Conservation (phyloP, 2,329 filamentous ascomycete genomes). For the Nemania sp. region DNA sequence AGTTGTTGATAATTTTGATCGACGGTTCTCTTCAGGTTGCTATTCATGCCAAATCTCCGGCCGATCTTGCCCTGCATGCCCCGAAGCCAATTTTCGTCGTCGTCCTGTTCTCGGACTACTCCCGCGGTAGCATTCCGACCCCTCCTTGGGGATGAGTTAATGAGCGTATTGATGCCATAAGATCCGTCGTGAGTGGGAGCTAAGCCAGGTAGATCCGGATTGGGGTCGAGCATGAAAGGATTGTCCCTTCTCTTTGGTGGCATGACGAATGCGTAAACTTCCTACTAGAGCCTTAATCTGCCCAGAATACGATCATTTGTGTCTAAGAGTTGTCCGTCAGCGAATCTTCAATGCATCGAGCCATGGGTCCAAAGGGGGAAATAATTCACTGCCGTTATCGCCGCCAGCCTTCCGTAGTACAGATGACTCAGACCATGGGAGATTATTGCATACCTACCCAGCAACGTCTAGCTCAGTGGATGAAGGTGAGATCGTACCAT, state of each 20-base stretch:
- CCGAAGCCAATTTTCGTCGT: constrained; percentile 22
- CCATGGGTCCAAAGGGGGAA: not conserved
- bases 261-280: constrained; percentile 14
- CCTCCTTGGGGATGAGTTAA: constrained; percentile 29
- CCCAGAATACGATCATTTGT: not conserved
- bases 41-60: constrained; percentile 29
- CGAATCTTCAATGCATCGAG: not conserved
- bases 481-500: constrained; percentile 10
- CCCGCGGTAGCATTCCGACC: constrained; percentile 22
- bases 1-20: constrained; percentile 26
- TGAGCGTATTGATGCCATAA: constrained; percentile 38
- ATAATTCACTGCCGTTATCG: not conserved
- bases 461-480: not conserved
- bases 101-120: constrained; percentile 25
- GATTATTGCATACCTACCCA: not conserved
- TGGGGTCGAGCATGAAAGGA: not conserved
- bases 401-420: not conserved
- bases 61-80: constrained; percentile 6
- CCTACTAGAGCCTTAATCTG: not conserved
- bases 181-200: constrained; percentile 38
- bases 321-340: constrained; percentile 12
- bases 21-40: constrained; percentile 27
- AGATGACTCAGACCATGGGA: not conserved
- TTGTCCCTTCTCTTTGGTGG: constrained; percentile 21
- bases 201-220: constrained; percentile 29